Evolutionary conservation across 805 yeast species (phyloP), one percentile per base, ranked within the genome.

Genomic region (Debaryomyces hansenii): DNA sequence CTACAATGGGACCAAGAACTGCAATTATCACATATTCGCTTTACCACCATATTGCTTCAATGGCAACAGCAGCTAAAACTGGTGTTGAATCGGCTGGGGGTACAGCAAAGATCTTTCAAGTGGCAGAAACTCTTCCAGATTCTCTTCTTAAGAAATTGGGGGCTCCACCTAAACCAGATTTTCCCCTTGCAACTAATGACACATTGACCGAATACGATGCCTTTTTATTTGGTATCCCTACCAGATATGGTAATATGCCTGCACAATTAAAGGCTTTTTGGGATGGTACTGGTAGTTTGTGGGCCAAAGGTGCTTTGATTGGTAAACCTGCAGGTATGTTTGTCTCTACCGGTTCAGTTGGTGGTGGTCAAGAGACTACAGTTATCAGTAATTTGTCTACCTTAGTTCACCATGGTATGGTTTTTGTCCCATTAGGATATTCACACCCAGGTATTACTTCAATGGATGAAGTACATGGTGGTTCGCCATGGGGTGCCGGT

Each of bases 401-500:
- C 28, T 72, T 85, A 58, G 77, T 75, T 42, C 95, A 88, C 64
- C 95, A 88, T 57, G 96, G 96, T 54, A 77, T 88, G 69, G 76
- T 84, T 48, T 88, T 64, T 64, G 81, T 88, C 37, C 96, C 96
- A 48, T 74, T 88, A 54, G 96, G 96, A 50, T 88, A 83, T 70
- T 78, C 73, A 52, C 63, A 72, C 53, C 72, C 77, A 9, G 75
- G 75, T 53, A 55, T 83, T 50, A 67, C 84, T 33, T 71, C 72
- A 64, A 59, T 83, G 40, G 76, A 73, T 8, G 87, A 85, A 67
- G 74, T 80, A 40, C 91, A 84, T 61, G 94, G 94, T 49, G 87
- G 87, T 44, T 79, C 89, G n/a, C 79, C 94, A 34, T 87, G 91
- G 91, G 95, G 95, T 62, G 85, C 94, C 32, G 94, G 94, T 54